Percentiles rank a stretch among this genome's conserved stretches.
Conservation (phyloP, 192 early-diverging fungal species). For the Dimargaris cristalligena region DNA sequence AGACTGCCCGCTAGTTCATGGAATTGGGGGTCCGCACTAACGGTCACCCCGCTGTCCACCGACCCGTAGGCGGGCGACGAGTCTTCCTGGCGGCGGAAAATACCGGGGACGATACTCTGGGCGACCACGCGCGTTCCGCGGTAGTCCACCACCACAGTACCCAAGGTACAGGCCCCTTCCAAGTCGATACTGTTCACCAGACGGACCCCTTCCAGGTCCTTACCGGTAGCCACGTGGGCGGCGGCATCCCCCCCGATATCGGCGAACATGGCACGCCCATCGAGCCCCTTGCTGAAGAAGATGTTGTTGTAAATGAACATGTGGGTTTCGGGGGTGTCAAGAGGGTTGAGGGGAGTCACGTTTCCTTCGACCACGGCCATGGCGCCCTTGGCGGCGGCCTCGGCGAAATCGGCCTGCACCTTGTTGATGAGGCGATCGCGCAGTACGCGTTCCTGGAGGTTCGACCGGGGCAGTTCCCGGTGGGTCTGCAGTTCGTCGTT, state of each 20-base stretch:
- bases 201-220: conserved; percentile 84
- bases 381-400: conserved; percentile 73
- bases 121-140: conserved; percentile 80
- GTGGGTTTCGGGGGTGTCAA: conserved; percentile 51
- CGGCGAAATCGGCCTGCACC: conserved; percentile 79
- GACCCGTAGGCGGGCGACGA: conserved; percentile 79
- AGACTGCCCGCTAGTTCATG: conserved; percentile 49
- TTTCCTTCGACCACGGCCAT: conserved; percentile 67
- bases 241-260: conserved; percentile 73
- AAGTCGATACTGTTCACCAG: conserved; percentile 53
- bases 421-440: conserved; percentile 73
- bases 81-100: conserved; percentile 54
- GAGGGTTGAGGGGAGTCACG: conserved; percentile 58
- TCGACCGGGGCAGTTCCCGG: conserved; percentile 60
- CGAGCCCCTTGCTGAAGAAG: conserved; percentile 81
- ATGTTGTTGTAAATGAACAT: conserved; percentile 94
- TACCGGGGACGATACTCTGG: conserved; percentile 85
- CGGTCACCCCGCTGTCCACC: conserved; percentile 63
- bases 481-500: conserved; percentile 90
- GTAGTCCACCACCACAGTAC: conserved; percentile 84
- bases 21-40: conserved; percentile 58
- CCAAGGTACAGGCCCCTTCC: conserved; percentile 73
- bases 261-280: conserved; percentile 71
- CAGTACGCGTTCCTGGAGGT: conserved; percentile 65
- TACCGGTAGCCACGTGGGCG: conserved; percentile 80